A percentile compares a stretch with the other conserved stretches of the same genome.
Evolutionary conservation across 768 basidiomycete genomes (phyloP).

Genomic region (Panaeolus papilionaceus): DNA sequence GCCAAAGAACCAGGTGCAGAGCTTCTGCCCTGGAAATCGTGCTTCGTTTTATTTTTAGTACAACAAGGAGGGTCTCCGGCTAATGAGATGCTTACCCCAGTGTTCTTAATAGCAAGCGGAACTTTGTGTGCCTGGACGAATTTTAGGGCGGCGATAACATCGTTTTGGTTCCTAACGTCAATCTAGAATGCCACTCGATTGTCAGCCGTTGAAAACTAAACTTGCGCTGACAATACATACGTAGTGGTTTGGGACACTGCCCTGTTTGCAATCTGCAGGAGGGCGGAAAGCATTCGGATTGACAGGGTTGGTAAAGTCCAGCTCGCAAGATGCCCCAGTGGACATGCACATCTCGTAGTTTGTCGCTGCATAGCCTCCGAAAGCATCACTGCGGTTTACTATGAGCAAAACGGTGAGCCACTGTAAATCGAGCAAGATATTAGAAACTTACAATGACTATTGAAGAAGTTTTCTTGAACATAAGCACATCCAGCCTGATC

Average conservation of each 20-base stretch:
- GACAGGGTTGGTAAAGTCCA: constrained; percentile 28
- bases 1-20: constrained; percentile 1
- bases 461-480: constrained; percentile 25
- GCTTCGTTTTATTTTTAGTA: neutral
- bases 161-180: constrained; percentile 26
- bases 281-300: constrained; percentile 15
- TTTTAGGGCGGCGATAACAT: constrained; percentile 29
- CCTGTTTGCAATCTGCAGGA: constrained; percentile 1
- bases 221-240: constrained; percentile 16
- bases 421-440: neutral
- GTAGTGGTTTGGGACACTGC: neutral
- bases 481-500: constrained; percentile 20
- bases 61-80: neutral
- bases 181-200: constrained; percentile 22
- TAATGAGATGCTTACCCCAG: neutral
- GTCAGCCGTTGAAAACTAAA: neutral
- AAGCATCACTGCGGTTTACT: constrained; percentile 21
- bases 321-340: constrained; percentile 26
- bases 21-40: constrained; percentile 2
- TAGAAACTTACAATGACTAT: constrained; percentile 21
- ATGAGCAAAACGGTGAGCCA: neutral
- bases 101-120: neutral
- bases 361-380: constrained; percentile 25
- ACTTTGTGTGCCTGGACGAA: constrained; percentile 22
- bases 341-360: constrained; percentile 31